Base-by-base conservation (phyloP, 2,329 filamentous ascomycete species). In the Venturia oleaginea region DNA sequence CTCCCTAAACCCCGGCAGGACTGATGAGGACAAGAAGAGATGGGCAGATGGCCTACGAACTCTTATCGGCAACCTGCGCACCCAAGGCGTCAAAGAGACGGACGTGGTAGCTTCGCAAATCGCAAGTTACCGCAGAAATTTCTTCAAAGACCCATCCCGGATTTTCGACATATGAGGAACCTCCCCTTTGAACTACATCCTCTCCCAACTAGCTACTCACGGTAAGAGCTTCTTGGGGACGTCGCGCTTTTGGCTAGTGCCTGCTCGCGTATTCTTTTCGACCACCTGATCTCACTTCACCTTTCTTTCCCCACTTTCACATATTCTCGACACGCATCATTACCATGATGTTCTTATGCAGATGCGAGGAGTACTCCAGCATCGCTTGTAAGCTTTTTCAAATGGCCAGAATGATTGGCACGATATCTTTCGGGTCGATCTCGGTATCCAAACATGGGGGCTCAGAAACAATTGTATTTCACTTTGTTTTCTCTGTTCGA, bases 1-100 rank as follows among this genome's bases (percentile, higher is more conserved):
- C 55, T 85, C 83, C 59, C 81, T 84, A 55, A 85, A 87, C 48
- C 75, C 75, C 67, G 85, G 85, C 68, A 86, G 85, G 71, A 83
- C 80, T 51, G 83, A 83, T 68, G 82, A 85, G 65, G 81, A 86
- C 67, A 83, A 83, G 72, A 78, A 81, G 65, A 79, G 80, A 67
- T 78, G 75, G 75, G 75, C 73, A 37, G 71, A 72, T 51, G 76
- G 74, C 43, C 67, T 78, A 54, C 73, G 71, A 59, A 66, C 67
- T 51, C 72, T 78, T 15, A 68, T 78, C 19, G 74, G 74, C 59
- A 70, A 72, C 27, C 70, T 78, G 19, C 74, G 74, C 43, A 69
- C 73, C 65, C 70, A 71, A 24, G 71, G 72, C 66, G 73, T 72
- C 66, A 74, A 73, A 62, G 73, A 77, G 67, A 72, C 73, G 15